Evolutionary conservation across 169 alveolate genomes (phyloP).

Genomic region (Theileria annulata): DNA sequence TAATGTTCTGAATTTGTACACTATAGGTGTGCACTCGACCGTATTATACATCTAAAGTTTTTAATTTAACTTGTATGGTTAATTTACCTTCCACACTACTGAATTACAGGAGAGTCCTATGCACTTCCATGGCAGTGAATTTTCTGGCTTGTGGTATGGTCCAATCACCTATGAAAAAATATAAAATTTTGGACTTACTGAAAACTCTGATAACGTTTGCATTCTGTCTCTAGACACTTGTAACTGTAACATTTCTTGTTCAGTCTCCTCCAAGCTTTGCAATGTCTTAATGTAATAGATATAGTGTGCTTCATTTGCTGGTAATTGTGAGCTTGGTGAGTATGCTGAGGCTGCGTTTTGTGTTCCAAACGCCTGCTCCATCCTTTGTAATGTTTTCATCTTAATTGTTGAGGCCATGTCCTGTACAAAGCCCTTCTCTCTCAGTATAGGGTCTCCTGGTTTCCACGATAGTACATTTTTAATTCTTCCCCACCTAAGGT

Average conservation of each 20-base stretch:
- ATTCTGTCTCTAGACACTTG: conserved; percentile 56
- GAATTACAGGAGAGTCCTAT: conserved; percentile 59
- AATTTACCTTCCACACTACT: conserved; percentile 53
- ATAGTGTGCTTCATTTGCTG: conserved; percentile 51
- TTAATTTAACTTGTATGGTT: neutral
- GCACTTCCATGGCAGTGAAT: conserved; percentile 54
- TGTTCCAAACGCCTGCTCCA: conserved; percentile 56
- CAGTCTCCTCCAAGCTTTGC: conserved; percentile 52
- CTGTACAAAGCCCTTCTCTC: conserved; percentile 64
- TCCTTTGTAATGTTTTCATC: conserved; percentile 51
- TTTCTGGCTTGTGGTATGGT: conserved; percentile 55
- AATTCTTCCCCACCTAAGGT: conserved; percentile 59
- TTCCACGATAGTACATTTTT: conserved; percentile 55
- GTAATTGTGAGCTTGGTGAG: conserved; percentile 9
- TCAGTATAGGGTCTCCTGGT: conserved; percentile 50
- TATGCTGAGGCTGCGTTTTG: conserved; percentile 15
- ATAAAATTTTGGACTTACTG: conserved; percentile 28
- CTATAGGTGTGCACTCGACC: conserved; percentile 48
- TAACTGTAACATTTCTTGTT: conserved; percentile 44
- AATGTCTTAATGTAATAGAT: conserved; percentile 57
- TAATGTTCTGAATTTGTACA: conserved; percentile 33
- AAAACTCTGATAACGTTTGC: conserved; percentile 61
- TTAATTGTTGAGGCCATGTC: conserved; percentile 47
- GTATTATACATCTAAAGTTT: conserved; percentile 47
- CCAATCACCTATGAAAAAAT: conserved; percentile 30